Conservation (phyloP, 352 stramenopile species). For the Globisporangium mamillatum region DNA sequence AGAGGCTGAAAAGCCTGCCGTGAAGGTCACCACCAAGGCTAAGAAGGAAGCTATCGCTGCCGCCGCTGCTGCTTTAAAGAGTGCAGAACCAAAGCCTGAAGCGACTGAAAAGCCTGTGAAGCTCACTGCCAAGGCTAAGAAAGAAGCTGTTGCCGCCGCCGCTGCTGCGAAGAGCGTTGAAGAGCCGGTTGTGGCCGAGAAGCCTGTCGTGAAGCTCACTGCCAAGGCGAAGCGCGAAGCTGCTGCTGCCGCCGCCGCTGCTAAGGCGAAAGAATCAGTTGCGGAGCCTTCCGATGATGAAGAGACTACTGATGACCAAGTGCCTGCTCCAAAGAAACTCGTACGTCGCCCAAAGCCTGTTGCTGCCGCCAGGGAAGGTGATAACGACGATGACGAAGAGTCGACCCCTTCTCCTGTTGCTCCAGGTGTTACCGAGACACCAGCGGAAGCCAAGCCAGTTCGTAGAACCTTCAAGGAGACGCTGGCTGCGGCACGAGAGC, state of each 20-base stretch:
- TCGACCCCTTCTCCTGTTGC: not conserved
- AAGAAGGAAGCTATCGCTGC: not conserved
- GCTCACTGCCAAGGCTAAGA: slow-evolving; percentile 16
- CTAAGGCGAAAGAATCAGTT: not conserved
- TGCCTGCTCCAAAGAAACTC: slow-evolving; percentile 22
- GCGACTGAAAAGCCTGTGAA: not conserved
- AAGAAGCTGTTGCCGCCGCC: slow-evolving; percentile 13
- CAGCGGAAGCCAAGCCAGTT: slow-evolving; percentile 11
- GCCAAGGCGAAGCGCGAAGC: slow-evolving; percentile 2
- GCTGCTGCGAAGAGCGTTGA: not conserved
- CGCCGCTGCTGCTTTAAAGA: not conserved
- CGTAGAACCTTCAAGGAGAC: slow-evolving; percentile 44
- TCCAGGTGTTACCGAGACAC: not conserved
- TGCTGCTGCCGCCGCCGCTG: slow-evolving; percentile 11
- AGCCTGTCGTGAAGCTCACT: not conserved
- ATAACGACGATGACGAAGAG: slow-evolving; percentile 6
- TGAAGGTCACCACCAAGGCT: not conserved
- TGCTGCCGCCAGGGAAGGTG: slow-evolving; percentile 15
- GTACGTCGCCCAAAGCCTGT: slow-evolving; percentile 20
- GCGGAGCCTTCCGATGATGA: slow-evolving; percentile 7
- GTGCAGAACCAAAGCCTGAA: not conserved
- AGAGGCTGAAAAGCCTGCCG: not conserved
- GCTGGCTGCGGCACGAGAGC: slow-evolving; percentile 32
- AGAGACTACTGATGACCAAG: slow-evolving; percentile 21
- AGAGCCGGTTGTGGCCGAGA: not conserved